Percentiles rank a stretch among this genome's conserved stretches.
These are phyloP conservation scores for Camellia sinensis DNA, from an alignment of 148 eudicot genomes.

Conservation along the genomic window DNA sequence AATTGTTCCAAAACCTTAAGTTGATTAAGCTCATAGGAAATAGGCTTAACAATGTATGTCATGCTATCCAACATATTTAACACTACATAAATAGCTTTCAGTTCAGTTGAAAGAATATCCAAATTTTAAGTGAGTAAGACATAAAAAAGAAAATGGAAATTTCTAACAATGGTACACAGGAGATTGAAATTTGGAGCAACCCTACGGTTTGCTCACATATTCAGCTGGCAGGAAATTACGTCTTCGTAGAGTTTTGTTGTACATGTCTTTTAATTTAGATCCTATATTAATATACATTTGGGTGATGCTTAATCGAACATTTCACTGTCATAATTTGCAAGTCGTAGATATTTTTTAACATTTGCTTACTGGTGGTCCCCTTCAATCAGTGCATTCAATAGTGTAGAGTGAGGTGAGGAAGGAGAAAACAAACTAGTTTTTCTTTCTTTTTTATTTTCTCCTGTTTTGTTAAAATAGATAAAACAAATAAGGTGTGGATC, in stretches of 20 bases:
- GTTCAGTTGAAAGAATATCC: too few species aligned
- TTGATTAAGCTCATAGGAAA: too few species aligned
- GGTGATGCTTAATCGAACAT: not conserved
- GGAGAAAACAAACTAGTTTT: not conserved
- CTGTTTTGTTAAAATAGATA: not conserved
- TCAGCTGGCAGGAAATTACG: not conserved
- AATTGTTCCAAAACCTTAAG: too few species aligned
- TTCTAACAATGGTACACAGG: not conserved
- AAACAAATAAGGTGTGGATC: not conserved
- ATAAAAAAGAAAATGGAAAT: not conserved
- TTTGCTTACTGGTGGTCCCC: not conserved
- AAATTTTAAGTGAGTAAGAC: not conserved
- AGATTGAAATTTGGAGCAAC: not conserved
- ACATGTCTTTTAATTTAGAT: not conserved
- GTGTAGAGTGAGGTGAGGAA: not conserved
- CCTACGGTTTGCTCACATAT: not conserved
- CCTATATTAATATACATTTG: not conserved
- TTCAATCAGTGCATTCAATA: not conserved
- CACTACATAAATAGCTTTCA: too few species aligned
- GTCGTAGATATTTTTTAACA: not conserved
- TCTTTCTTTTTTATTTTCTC: not conserved
- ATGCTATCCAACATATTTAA: too few species aligned
- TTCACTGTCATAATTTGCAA: not conserved
- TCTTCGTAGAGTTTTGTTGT: not conserved
- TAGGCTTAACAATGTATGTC: too few species aligned